These are phyloP conservation scores for Saccharomycopsis hybrid DNA, from an alignment of 1,139 yeast genomes.

Conservation along the genomic window DNA sequence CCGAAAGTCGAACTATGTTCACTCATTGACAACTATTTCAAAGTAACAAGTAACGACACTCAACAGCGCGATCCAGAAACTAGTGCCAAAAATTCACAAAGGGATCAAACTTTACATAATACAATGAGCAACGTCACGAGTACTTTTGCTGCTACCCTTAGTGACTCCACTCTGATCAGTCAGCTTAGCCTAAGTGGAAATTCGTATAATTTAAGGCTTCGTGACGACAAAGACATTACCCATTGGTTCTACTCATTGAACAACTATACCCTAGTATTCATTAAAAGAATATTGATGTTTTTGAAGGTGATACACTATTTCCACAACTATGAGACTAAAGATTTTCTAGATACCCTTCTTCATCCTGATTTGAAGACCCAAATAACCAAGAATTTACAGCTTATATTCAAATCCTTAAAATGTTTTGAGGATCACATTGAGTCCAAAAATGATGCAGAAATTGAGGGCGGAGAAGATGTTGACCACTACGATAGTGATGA, in stretches of 20 bases:
- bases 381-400: background rate
- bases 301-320: background rate
- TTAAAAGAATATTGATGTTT: background rate
- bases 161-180: background rate
- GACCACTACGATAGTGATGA: too few relatives aligned
- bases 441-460: background rate
- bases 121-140: too few relatives aligned
- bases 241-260: slow-evolving; percentile 4
- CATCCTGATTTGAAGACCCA: background rate
- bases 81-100: background rate
- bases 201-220: background rate
- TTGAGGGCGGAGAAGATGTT: background rate
- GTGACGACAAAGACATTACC: background rate
- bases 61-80: background rate
- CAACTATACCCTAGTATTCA: background rate
- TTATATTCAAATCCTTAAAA: background rate
- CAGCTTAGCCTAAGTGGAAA: background rate
- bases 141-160: background rate
- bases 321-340: background rate
- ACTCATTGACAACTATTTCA: too few relatives aligned
- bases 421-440: background rate
- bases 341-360: background rate
- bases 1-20: too few relatives aligned
- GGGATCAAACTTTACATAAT: background rate
- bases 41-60: background rate